These are phyloP conservation scores for Phalaenopsis aphrodite DNA, from an alignment of 106 monocot species.

Conservation along the genomic window DNA sequence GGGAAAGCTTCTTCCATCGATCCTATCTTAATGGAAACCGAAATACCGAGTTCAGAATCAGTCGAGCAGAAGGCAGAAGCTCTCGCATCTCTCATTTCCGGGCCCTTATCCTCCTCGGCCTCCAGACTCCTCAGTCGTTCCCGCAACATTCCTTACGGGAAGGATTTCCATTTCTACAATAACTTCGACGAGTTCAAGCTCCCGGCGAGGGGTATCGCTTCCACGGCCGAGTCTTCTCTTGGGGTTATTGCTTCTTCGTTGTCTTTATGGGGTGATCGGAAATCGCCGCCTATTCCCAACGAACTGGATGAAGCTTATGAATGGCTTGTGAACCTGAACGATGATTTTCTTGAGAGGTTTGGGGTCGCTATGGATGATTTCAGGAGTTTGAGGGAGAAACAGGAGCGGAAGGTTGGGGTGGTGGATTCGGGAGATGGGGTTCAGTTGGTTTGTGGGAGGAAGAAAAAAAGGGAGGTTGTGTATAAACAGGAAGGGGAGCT, in stretches of 20 bases:
- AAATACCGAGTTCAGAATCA: constrained; percentile 9
- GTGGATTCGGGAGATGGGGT: constrained; percentile 49
- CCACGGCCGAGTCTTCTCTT: constrained; percentile 23
- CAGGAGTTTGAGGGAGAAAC: constrained; percentile 35
- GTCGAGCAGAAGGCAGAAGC: constrained; percentile 30
- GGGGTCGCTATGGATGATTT: constrained; percentile 70
- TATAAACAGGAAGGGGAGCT: constrained; percentile 11
- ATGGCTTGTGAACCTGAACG: constrained; percentile 64
- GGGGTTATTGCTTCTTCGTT: constrained; percentile 17
- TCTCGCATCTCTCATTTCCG: constrained; percentile 33
- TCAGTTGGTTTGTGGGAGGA: constrained; percentile 67
- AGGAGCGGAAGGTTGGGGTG: constrained; percentile 24
- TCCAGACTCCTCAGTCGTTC: constrained; percentile 34
- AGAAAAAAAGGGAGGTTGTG: constrained; percentile 32
- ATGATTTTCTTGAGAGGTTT: constrained; percentile 55
- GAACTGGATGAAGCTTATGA: constrained; percentile 56
- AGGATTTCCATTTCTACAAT: constrained; percentile 74
- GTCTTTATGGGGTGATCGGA: constrained; percentile 14
- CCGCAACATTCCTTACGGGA: constrained; percentile 36
- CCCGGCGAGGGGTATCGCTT: constrained; percentile 23
- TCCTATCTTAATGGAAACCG: constrained; percentile 20
- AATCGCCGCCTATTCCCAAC: constrained; percentile 17
- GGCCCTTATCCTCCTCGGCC: constrained; percentile 38
- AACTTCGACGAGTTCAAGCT: constrained; percentile 55
- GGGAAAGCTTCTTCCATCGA: neutral